Base-by-base conservation (phyloP, 2,329 filamentous ascomycete genomes). In the Stagonosporopsis tanaceti region DNA sequence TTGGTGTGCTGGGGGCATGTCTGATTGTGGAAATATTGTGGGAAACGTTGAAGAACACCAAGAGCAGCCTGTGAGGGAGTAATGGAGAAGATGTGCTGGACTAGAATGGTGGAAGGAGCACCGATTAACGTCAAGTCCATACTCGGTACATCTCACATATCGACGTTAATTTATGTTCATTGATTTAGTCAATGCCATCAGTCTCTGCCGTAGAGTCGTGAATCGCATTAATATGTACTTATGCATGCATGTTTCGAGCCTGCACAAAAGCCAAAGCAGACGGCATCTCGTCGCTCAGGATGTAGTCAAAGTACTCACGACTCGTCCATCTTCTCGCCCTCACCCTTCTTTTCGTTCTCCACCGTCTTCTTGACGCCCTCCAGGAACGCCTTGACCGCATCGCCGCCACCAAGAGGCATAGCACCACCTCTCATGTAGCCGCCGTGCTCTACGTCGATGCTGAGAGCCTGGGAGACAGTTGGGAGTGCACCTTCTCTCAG, bases 371-470 rank as follows among this genome's bases (percentile, higher is more conserved):
- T 95, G 45, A 97, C 88, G 3, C 94, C 95, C 53, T 96, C 87
- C 22, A 99, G 84, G 77, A 99, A 99, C 3, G 91, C 91, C 79
- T 96, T 89, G 1, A 99, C 88, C 12, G 94, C 94, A 67, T 95
- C 89, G 6, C 90, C 91, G 50, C 93, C 93, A 40, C 93, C 94
- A 42, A 97, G 78, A 2, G 94, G 93, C 80, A 97, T 88, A 47
- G 86, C 89, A 6, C 91, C 89, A 53, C 90, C 88, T 60, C 84
- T 84, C 70, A 96, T 84, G 62, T 91, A 90, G 3, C 94, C 94
- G n/a, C 90, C 90, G 72, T 97, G 92, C 70, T 89, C 85, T 20
- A 99, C 87, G 65, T 87, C 87, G 57, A 98, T 85, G 6, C 88
- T 86, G 37, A 99, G 80, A 4, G 93, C 94, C 68, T 96, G 93